These are phyloP conservation scores for Diaporthe nobilis DNA, from an alignment of 2,329 filamentous ascomycete genomes.

Conservation along the genomic window DNA sequence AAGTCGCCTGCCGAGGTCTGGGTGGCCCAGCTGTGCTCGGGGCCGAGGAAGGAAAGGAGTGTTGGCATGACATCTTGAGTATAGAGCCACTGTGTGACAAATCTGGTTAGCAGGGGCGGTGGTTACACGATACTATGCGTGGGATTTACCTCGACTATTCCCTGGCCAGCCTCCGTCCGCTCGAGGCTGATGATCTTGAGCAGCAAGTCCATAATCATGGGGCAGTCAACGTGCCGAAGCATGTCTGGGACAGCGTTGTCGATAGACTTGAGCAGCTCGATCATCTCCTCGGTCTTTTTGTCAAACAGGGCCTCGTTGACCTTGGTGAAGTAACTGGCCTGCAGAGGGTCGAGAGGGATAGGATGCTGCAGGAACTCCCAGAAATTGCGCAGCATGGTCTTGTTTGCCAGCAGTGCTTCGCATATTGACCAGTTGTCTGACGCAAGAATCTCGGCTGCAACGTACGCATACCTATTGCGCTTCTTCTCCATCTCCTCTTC, in stretches of 20 bases:
- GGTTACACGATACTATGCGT: constrained; percentile 22
- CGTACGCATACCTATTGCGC: constrained; percentile 92
- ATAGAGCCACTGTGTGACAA: constrained; percentile 82
- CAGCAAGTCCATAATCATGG: constrained; percentile 97
- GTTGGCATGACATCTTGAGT: constrained; percentile 89
- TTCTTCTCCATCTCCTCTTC: constrained; percentile 89
- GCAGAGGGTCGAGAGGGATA: constrained; percentile 90
- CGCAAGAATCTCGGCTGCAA: constrained; percentile 92
- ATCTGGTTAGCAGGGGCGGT: constrained; percentile 27
- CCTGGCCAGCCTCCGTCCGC: constrained; percentile 90
- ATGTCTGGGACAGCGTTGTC: constrained; percentile 87
- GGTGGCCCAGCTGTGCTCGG: constrained; percentile 88
- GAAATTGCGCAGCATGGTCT: constrained; percentile 82
- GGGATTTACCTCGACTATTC: constrained; percentile 86
- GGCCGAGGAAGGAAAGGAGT: constrained; percentile 87
- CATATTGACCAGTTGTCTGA: constrained; percentile 98
- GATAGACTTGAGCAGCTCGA: constrained; percentile 87
- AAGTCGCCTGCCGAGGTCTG: constrained; percentile 98
- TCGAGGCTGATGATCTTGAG: constrained; percentile 98
- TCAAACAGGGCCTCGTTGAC: constrained; percentile 98
- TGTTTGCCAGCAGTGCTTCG: constrained; percentile 90
- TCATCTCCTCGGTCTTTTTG: constrained; percentile 98
- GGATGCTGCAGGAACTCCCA: constrained; percentile 90
- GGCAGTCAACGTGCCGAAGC: constrained; percentile 94
- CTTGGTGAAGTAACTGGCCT: constrained; percentile 98